Conservation (phyloP, 306 rosid genomes). For the Quercus cerris region DNA sequence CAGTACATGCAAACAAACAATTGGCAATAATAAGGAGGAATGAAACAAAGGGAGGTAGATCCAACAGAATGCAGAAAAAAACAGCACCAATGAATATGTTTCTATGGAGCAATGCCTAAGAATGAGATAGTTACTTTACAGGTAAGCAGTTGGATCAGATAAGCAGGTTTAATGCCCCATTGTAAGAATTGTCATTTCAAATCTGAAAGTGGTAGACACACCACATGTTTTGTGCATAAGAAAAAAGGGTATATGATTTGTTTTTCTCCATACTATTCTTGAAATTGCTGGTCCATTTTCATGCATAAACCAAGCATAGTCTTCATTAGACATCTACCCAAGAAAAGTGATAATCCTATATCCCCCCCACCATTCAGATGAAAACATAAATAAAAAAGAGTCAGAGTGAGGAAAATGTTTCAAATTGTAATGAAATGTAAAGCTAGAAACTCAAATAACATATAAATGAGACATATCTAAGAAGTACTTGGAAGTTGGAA, state of each 20-base stretch:
- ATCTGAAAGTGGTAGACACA: conserved; percentile 16
- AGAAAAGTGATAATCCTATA: not conserved
- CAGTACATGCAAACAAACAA: conserved; percentile 41
- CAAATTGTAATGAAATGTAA: not conserved
- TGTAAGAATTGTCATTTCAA: conserved; percentile 17
- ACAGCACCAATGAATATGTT: conserved; percentile 24
- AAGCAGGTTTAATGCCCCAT: not conserved
- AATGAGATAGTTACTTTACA: conserved; percentile 1
- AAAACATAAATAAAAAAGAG: not conserved
- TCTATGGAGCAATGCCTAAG: conserved; percentile 17
- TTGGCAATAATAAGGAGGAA: conserved; percentile 42
- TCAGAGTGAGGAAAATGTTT: not conserved
- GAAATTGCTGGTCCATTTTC: not conserved
- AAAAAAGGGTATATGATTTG: conserved; percentile 16
- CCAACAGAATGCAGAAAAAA: conserved; percentile 26
- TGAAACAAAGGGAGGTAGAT: conserved; percentile 43
- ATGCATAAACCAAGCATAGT: conserved; percentile 19
- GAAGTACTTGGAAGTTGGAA: not conserved
- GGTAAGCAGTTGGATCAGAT: not conserved
- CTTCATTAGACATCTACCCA: conserved; percentile 16
- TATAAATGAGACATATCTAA: conserved; percentile 6
- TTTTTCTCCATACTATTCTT: not conserved
- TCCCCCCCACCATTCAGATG: too few relatives aligned
- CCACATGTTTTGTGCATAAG: conserved; percentile 38
- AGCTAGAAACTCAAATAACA: conserved; percentile 8